Evolutionary conservation across 352 stramenopile species (phyloP), one percentile per base, ranked within the genome.

Genomic region (Globisporangium uncinulatum): DNA sequence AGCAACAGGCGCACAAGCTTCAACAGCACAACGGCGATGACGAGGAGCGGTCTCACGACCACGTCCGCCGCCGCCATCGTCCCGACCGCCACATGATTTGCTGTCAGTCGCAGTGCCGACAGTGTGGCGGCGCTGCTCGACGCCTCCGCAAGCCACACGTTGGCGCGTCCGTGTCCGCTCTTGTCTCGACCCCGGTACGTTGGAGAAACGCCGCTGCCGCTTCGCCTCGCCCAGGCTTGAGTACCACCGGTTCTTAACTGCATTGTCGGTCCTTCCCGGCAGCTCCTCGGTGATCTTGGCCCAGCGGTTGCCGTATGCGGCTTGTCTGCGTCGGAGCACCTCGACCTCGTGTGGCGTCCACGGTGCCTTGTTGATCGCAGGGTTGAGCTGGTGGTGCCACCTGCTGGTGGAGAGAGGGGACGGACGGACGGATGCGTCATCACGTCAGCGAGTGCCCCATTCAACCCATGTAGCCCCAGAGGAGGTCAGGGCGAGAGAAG

Each of bases 181-280:
- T 49, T 17, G 44, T 17, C 20, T 49, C 8, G n/a, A 17, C 11
- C 10, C n/a, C 4, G 39, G 20, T 31, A 21, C 6, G 13, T 15
- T 31, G 10, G 20, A 6, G n/a, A 11, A 17, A 17, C 19, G 44
- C 1, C n/a, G 8, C 17, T 17, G 52, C 24, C 41, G 42, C 44
- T 42, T 51, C 17, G 29, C n/a, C 24, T 29, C 24, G 19, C 29
- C 15, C 52, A 61, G 19, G 29, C 55, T 63, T 14, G 66, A 70
- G 17, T 81, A 62, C 72, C 75, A 86, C 7, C 63, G 73, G 50
- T 83, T 83, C 52, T 86, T 86, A 32, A 79, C 64, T 1, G 70
- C 67, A 43, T 83, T 86, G 48, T 81, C 75, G 4, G 73, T 81
- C 10, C 75, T 64, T 2, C 75, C 75, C n/a, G 67, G 64, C 11